Conservation (phyloP, 139 green algal species). For the Yamagishiella unicocca region DNA sequence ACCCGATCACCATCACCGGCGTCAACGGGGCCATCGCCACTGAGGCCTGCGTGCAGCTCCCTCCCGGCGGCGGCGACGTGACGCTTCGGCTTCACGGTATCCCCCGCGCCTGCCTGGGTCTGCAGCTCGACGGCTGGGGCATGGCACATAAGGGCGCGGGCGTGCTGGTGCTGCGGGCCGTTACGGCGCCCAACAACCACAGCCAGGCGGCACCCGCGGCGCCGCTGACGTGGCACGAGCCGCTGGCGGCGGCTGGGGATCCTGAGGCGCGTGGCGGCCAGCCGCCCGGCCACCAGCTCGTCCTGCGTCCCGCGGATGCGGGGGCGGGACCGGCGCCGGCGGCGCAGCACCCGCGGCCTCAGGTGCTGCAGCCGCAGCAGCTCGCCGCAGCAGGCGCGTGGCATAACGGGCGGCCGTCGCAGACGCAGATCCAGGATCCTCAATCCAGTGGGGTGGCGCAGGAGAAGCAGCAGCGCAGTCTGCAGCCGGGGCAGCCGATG, state of each 20-base stretch:
- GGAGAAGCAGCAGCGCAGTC: not conserved
- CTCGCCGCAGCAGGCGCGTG: no score
- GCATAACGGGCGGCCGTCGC: no score
- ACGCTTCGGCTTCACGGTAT: not conserved
- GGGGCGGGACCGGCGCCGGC: not conserved
- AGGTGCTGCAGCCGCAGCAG: not conserved
- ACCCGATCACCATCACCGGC: no score
- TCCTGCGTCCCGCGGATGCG: not conserved
- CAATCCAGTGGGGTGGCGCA: not conserved
- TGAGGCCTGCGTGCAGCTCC: no score
- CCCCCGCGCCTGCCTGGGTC: not conserved
- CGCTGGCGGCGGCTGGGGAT: not conserved
- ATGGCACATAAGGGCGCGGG: not conserved
- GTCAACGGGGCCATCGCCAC: no score
- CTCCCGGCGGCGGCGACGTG: no score
- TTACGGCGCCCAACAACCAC: no score
- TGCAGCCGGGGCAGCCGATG: not conserved
- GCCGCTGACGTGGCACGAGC: not conserved
- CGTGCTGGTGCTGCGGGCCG: not conserved
- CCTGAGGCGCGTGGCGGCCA: not conserved
- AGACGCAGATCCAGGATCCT: no score
- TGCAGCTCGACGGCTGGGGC: not conserved
- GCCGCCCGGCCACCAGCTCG: no score
- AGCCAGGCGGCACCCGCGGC: no score
- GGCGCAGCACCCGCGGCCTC: not conserved